Evolutionary conservation across 768 basidiomycete genomes (phyloP).

Genomic region (Coprinopsis strossmayeri): DNA sequence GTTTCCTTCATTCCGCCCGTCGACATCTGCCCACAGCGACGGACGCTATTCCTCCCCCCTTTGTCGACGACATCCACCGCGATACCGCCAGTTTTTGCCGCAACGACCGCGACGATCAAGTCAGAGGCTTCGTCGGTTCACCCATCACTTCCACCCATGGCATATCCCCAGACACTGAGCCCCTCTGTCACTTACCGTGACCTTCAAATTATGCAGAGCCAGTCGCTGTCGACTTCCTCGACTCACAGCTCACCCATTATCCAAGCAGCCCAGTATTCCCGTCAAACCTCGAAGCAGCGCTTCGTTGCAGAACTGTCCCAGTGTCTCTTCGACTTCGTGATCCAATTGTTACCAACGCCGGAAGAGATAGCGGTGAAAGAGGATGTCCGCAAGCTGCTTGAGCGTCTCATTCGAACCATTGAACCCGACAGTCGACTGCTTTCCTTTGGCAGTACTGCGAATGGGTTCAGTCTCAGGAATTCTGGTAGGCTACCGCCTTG

Average conservation of each 20-base stretch:
- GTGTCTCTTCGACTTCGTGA: conserved; percentile 88
- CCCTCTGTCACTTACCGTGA: conserved; percentile 10
- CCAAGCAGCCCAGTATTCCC: conserved; percentile 28
- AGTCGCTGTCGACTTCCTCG: conserved; percentile 7
- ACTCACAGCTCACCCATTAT: conserved; percentile 20
- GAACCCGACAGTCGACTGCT: conserved; percentile 86
- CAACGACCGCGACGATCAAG: conserved; percentile 7
- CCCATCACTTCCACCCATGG: conserved; percentile 5
- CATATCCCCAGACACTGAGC: conserved; percentile 8
- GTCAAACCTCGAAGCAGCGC: conserved; percentile 47
- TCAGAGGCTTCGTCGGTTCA: conserved; percentile 4
- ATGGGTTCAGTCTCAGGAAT: conserved; percentile 94
- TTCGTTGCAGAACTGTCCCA: conserved; percentile 81
- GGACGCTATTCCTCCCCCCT: background rate
- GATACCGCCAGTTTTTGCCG: background rate
- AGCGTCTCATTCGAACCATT: conserved; percentile 92
- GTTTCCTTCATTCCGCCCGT: conserved; percentile 9
- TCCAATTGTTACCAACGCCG: conserved; percentile 82
- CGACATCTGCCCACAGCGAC: background rate
- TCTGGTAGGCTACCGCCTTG: conserved; percentile 51
- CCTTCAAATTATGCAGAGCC: conserved; percentile 7
- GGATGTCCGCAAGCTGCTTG: conserved; percentile 90
- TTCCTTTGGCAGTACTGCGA: conserved; percentile 95
- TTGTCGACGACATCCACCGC: conserved; percentile 6
- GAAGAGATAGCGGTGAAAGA: conserved; percentile 95